These are phyloP conservation scores for Colletotrichum eremochloae DNA, from an alignment of 2,329 filamentous ascomycete species.

Conservation along the genomic window DNA sequence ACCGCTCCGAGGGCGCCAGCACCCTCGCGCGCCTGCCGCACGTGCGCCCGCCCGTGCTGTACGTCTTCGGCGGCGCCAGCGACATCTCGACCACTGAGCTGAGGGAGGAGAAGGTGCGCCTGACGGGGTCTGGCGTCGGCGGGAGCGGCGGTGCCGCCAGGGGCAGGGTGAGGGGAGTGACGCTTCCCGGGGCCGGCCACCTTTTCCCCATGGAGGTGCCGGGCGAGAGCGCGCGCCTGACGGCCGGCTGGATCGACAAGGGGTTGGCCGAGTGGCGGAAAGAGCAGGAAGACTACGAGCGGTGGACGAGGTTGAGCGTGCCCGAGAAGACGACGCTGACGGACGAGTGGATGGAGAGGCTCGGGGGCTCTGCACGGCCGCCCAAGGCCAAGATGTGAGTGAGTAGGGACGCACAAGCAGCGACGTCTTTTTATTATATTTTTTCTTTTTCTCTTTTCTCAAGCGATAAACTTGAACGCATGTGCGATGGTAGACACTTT, in stretches of 20 bases:
- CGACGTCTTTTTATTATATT: no score
- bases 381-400: conserved; percentile 42
- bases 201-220: conserved; percentile 87
- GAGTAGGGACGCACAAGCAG: neutral
- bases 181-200: conserved; percentile 78
- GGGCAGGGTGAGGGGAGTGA: conserved; percentile 76
- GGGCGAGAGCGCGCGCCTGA: conserved; percentile 71
- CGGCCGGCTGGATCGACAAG: conserved; percentile 67
- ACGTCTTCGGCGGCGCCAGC: conserved; percentile 75
- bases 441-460: neutral
- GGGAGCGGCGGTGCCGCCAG: conserved; percentile 75
- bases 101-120: conserved; percentile 68
- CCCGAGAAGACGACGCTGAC: conserved; percentile 69
- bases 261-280: conserved; percentile 70
- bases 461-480: neutral
- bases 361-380: conserved; percentile 49
- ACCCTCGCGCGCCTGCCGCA: conserved; percentile 70
- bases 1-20: conserved; percentile 72
- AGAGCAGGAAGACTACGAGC: conserved; percentile 69
- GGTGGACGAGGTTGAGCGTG: conserved; percentile 64
- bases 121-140: conserved; percentile 75
- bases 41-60: conserved; percentile 75
- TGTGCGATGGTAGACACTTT: neutral
- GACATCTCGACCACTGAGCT: conserved; percentile 65
- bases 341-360: conserved; percentile 69